Conservation (phyloP, 2,329 filamentous ascomycete genomes). For the Ophiostoma piceae region DNA sequence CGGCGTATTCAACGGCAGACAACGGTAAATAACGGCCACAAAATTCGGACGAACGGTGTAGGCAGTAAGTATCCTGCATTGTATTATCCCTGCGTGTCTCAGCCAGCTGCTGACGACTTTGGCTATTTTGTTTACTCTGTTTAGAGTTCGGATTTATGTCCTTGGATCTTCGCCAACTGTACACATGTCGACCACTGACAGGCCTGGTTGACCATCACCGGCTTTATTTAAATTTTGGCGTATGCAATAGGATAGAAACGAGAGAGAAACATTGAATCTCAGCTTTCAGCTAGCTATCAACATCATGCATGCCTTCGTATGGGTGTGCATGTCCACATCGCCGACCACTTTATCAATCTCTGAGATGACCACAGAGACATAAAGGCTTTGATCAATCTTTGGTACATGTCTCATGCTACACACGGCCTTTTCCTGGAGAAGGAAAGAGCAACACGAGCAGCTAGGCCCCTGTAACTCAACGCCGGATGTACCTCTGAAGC, state of each 20-base stretch:
- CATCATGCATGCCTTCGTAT: not conserved
- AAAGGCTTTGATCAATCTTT: not conserved
- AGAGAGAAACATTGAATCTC: not conserved
- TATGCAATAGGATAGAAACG: not conserved
- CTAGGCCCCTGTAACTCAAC: not conserved
- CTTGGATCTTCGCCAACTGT: too few relatives aligned
- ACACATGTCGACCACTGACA: too few relatives aligned
- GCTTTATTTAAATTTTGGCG: not conserved
- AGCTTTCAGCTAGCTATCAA: conserved; percentile 9
- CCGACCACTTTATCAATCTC: not conserved
- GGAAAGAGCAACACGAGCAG: not conserved
- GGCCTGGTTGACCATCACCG: too few relatives aligned
- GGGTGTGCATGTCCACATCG: not conserved
- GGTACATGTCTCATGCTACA: not conserved
- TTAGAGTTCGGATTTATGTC: not conserved
- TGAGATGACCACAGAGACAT: not conserved
- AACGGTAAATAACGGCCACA: not conserved
- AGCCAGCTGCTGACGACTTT: not conserved
- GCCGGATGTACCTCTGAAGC: not conserved
- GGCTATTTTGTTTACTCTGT: not conserved
- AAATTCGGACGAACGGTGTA: not conserved
- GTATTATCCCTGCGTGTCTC: not conserved
- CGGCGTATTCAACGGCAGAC: not conserved
- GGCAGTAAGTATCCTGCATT: not conserved
- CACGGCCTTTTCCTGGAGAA: not conserved